A percentile compares a stretch with the other conserved stretches of the same genome.
These are phyloP conservation scores for Ophiosphaerella narmari DNA, from an alignment of 2,329 filamentous ascomycete species.

Conservation along the genomic window DNA sequence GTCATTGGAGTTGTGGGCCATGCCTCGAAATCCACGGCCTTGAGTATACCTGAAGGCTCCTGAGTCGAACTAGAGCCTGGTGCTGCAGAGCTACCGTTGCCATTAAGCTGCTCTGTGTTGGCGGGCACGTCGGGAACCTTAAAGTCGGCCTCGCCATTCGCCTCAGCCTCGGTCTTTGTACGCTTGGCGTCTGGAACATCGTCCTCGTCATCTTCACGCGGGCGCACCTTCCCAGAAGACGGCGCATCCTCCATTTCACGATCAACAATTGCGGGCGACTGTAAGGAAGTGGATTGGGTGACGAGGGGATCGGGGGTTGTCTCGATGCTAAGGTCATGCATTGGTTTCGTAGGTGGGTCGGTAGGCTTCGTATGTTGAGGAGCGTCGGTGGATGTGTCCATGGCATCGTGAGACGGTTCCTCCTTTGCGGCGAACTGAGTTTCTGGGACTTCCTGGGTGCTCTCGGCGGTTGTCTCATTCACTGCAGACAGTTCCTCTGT, in stretches of 20 bases:
- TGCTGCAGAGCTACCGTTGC: slow-evolving; percentile 21
- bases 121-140: slow-evolving; percentile 51
- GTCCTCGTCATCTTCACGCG: slow-evolving; percentile 64
- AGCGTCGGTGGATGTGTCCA: slow-evolving; percentile 32
- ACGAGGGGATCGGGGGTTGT: slow-evolving; percentile 21
- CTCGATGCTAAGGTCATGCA: slow-evolving; percentile 40
- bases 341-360: slow-evolving; percentile 36
- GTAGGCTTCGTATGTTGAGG: slow-evolving; percentile 15
- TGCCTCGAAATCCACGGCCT: slow-evolving; percentile 38
- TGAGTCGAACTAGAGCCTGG: slow-evolving; percentile 36
- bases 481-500: slow-evolving; percentile 16
- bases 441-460: slow-evolving; percentile 38
- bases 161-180: slow-evolving; percentile 67
- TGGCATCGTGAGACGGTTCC: slow-evolving; percentile 24
- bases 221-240: slow-evolving; percentile 60
- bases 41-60: slow-evolving; percentile 35
- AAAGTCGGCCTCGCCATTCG: slow-evolving; percentile 44
- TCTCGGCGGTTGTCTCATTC: slow-evolving; percentile 24
- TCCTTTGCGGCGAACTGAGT: slow-evolving; percentile 27
- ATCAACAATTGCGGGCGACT: slow-evolving; percentile 33
- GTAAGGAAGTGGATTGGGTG: slow-evolving; percentile 17
- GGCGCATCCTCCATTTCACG: slow-evolving; percentile 48
- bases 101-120: slow-evolving; percentile 36
- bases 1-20: slow-evolving; percentile 51
- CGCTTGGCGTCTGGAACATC: slow-evolving; percentile 73